Percentiles rank a stretch among this genome's conserved stretches.
Evolutionary conservation across 2,329 filamentous ascomycete genomes (phyloP).

Genomic region (Aquanectria penicillioides): DNA sequence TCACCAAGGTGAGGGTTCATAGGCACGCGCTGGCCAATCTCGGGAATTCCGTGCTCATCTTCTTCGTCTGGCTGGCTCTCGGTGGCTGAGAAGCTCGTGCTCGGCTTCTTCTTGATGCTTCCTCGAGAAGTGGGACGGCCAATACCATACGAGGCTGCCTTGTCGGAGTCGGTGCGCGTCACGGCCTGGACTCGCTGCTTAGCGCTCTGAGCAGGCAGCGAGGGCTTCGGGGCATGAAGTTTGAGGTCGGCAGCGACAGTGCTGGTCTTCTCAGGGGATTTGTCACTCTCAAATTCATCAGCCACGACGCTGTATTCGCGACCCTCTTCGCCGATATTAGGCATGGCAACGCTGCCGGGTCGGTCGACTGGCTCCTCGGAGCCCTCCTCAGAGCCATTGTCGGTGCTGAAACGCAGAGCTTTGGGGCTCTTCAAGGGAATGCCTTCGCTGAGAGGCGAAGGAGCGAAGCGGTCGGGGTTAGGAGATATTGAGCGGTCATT

Average conservation of each 20-base stretch:
- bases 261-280: slow-evolving; percentile 76
- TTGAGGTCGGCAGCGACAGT: slow-evolving; percentile 84
- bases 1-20: slow-evolving; percentile 94
- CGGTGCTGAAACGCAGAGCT: slow-evolving; percentile 48
- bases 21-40: slow-evolving; percentile 91
- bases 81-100: slow-evolving; percentile 65
- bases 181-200: slow-evolving; percentile 85
- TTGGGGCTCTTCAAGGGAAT: slow-evolving; percentile 60
- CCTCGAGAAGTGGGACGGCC: slow-evolving; percentile 68
- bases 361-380: slow-evolving; percentile 63
- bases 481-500: slow-evolving; percentile 80
- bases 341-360: slow-evolving; percentile 81
- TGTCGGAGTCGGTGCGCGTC: slow-evolving; percentile 90
- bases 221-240: slow-evolving; percentile 89
- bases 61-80: slow-evolving; percentile 63
- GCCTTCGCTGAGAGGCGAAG: slow-evolving; percentile 84
- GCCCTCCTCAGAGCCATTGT: slow-evolving; percentile 44
- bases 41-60: slow-evolving; percentile 88
- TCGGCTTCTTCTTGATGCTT: slow-evolving; percentile 71
- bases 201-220: slow-evolving; percentile 81
- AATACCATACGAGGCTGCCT: slow-evolving; percentile 85
- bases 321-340: slow-evolving; percentile 89
- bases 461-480: slow-evolving; percentile 80
- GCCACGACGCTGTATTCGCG: slow-evolving; percentile 78
- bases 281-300: slow-evolving; percentile 52